These are phyloP conservation scores for Porpolomopsis calyptriformis DNA, from an alignment of 768 basidiomycete species.

Conservation along the genomic window DNA sequence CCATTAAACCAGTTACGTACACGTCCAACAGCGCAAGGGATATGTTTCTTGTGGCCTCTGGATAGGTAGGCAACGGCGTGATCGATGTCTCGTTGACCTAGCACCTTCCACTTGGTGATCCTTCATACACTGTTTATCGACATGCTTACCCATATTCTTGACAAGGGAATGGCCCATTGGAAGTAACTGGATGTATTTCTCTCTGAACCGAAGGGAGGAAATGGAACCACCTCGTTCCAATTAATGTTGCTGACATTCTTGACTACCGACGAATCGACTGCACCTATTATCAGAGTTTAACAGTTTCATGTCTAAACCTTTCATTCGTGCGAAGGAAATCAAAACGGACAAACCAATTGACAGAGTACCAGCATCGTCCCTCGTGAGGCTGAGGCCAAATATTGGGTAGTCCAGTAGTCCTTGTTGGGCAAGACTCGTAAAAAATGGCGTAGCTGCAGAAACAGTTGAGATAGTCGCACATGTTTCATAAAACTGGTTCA, in stretches of 20 bases:
- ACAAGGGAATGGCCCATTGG: constrained; percentile 61
- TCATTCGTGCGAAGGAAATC: too few species aligned
- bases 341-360: constrained; percentile 41
- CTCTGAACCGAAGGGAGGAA: constrained; percentile 50
- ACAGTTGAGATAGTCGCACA: background rate
- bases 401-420: constrained; percentile 64
- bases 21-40: constrained; percentile 67
- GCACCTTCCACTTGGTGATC: background rate
- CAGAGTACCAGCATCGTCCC: constrained; percentile 49
- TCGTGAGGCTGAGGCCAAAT: constrained; percentile 59
- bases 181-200: constrained; percentile 60
- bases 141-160: constrained; percentile 39
- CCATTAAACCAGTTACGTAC: constrained; percentile 30
- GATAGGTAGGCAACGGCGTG: constrained; percentile 53
- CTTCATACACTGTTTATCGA: background rate
- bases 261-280: constrained; percentile 62
- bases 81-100: constrained; percentile 49
- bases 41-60: constrained; percentile 37
- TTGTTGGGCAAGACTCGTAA: constrained; percentile 48
- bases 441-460: constrained; percentile 55
- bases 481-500: constrained; percentile 31
- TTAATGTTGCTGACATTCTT: constrained; percentile 45
- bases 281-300: too few species aligned
- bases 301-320: too few species aligned
- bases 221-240: constrained; percentile 70